phyloP scores from a whole-genome alignment of 2,329 filamentous ascomycete species.

The Phyllachora maydis region DNA sequence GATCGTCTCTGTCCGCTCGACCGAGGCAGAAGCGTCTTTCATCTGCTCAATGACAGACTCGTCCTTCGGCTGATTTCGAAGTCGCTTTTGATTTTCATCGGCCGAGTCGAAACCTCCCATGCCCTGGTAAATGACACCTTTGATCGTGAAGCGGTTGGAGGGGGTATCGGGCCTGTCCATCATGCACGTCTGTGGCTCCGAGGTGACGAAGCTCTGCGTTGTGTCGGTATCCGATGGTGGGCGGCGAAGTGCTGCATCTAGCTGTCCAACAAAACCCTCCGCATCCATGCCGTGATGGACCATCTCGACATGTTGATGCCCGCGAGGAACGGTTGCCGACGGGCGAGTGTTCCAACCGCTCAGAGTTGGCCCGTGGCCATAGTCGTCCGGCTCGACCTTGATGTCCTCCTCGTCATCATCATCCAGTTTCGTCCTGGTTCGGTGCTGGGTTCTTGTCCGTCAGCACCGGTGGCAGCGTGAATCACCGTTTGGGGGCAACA shows the following conservation, averaged over 20 bases:
- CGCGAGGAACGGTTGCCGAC: too few relatives aligned
- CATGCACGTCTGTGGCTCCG: constrained; percentile 8
- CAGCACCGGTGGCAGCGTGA: too few relatives aligned
- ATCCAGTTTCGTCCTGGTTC: too few relatives aligned
- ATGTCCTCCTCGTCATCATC: constrained; percentile 1
- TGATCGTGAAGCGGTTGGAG: constrained; percentile 34
- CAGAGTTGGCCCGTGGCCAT: too few relatives aligned
- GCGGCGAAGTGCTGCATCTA: too few relatives aligned
- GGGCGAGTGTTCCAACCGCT: too few relatives aligned
- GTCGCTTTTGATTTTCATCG: constrained; percentile 49
- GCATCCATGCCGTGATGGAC: constrained; percentile 4
- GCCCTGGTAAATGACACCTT: constrained; percentile 55
- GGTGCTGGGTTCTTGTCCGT: neutral
- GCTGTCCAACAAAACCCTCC: too few relatives aligned
- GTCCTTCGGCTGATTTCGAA: constrained; percentile 61
- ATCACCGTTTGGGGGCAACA: too few relatives aligned
- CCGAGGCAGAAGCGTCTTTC: constrained; percentile 38
- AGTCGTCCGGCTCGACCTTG: constrained; percentile 7
- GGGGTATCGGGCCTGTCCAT: too few relatives aligned
- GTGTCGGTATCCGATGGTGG: constrained; percentile 9
- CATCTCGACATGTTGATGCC: constrained; percentile 4
- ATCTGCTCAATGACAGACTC: constrained; percentile 49
- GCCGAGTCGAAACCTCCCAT: constrained; percentile 73
- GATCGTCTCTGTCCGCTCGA: constrained; percentile 44
- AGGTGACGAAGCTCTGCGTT: constrained; percentile 7